Conservation (phyloP, 1,139 yeast species). For the Citeromyces hawaiiensis region DNA sequence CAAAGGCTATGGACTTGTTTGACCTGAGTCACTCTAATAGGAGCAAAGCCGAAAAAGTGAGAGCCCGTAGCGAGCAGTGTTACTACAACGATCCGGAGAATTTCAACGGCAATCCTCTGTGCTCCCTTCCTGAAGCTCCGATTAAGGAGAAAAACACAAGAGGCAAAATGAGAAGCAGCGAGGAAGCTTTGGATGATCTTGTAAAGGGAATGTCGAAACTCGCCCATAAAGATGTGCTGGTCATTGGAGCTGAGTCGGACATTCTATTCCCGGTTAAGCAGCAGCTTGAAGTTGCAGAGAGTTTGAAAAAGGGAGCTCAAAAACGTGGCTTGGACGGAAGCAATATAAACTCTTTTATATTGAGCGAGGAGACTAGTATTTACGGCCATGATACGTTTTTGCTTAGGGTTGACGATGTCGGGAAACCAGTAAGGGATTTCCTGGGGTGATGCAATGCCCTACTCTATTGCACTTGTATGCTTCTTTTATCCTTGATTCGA, state of each 20-base stretch:
- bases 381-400: constrained; percentile 89
- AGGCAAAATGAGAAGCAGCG: constrained; percentile 23
- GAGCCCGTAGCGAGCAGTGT: constrained; percentile 22
- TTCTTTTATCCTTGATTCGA: too few relatives aligned
- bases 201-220: constrained; percentile 50
- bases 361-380: constrained; percentile 61
- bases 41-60: constrained; percentile 24
- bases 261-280: constrained; percentile 92
- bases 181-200: constrained; percentile 48
- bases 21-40: constrained; percentile 53
- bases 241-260: constrained; percentile 87
- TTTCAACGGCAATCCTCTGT: constrained; percentile 13
- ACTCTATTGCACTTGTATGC: too few relatives aligned
- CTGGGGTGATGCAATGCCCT: constrained; percentile 15
- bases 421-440: constrained; percentile 59
- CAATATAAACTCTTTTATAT: constrained; percentile 50
- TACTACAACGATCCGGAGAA: constrained; percentile 8
- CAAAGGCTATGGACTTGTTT: constrained; percentile 91
- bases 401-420: constrained; percentile 66
- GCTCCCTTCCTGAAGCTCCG: constrained; percentile 40
- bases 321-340: constrained; percentile 18
- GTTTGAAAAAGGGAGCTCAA: constrained; percentile 28
- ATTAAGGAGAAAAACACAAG: constrained; percentile 33
- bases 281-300: constrained; percentile 67
- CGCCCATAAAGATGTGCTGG: constrained; percentile 53